Evolutionary conservation across 176 grass and related monocot genomes (phyloP).

Genomic region (Puccinellia tenuiflora): DNA sequence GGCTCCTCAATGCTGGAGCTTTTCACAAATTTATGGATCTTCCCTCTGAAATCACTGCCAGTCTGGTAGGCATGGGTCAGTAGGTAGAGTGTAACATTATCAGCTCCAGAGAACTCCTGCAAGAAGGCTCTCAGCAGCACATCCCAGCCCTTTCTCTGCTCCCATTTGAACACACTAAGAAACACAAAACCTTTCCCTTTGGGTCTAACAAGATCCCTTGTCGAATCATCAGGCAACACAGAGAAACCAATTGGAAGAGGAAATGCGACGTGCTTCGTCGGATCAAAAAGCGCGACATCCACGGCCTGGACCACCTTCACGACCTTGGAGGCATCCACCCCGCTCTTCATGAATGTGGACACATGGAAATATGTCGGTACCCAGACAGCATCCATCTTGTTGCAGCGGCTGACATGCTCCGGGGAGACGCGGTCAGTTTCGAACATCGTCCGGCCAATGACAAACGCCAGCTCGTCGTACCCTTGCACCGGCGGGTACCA

Average conservation of each 20-base stretch:
- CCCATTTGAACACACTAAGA: constrained; percentile 75
- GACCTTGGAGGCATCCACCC: constrained; percentile 41
- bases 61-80: constrained; percentile 52
- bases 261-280: constrained; percentile 28
- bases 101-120: constrained; percentile 53
- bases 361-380: constrained; percentile 60
- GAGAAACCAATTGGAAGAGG: constrained; percentile 29
- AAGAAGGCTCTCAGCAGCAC: constrained; percentile 54
- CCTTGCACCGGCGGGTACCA: constrained; percentile 54
- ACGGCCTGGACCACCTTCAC: constrained; percentile 55
- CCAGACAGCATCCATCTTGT: constrained; percentile 62
- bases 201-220: not conserved
- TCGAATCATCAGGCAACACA: constrained; percentile 8
- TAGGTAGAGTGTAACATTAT: constrained; percentile 30
- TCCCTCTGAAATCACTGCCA: constrained; percentile 27
- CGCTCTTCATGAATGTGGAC: constrained; percentile 42
- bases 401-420: constrained; percentile 51
- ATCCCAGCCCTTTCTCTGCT: constrained; percentile 73
- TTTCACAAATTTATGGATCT: constrained; percentile 35
- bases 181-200: constrained; percentile 34
- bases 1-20: constrained; percentile 25
- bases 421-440: constrained; percentile 56
- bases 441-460: constrained; percentile 71
- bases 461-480: constrained; percentile 40
- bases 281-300: constrained; percentile 60